A percentile compares a stretch with the other conserved stretches of the same genome.
These are phyloP conservation scores for Kurtzmaniella cleridarum DNA, from an alignment of 805 yeast genomes.

Conservation along the genomic window DNA sequence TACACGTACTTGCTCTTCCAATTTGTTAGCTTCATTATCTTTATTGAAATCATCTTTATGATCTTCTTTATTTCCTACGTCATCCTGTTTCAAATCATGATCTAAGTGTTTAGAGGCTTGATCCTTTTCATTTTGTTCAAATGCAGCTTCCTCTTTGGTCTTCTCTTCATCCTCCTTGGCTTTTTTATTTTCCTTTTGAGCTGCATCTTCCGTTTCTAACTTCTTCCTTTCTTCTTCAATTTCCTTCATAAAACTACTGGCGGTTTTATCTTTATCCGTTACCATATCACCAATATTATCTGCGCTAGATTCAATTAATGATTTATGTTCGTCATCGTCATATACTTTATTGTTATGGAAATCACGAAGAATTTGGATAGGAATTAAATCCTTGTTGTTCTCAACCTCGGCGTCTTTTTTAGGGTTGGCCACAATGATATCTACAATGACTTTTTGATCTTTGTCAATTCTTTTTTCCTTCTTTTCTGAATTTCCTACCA, in stretches of 20 bases:
- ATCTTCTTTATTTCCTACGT: not conserved
- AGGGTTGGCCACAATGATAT: constrained; percentile 33
- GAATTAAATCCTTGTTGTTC: constrained; percentile 24
- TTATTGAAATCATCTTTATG: constrained; percentile 3
- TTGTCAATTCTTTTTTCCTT: constrained; percentile 3
- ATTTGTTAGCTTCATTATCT: constrained; percentile 1
- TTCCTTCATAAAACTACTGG: constrained; percentile 7
- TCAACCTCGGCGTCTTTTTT: constrained; percentile 25
- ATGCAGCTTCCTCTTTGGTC: constrained; percentile 3
- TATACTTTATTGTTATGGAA: constrained; percentile 20
- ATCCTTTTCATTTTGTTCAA: not conserved
- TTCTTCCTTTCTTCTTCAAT: constrained; percentile 3
- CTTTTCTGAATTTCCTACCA: constrained; percentile 2
- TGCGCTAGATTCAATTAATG: constrained; percentile 4
- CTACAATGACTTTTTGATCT: constrained; percentile 31
- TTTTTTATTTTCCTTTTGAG: constrained; percentile 1
- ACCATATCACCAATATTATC: constrained; percentile 1
- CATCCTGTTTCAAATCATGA: not conserved
- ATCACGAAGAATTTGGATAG: constrained; percentile 23
- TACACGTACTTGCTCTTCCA: constrained; percentile 1
- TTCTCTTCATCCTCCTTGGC: constrained; percentile 4
- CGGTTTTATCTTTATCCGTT: constrained; percentile 13
- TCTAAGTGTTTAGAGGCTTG: not conserved
- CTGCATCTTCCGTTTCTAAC: not conserved
- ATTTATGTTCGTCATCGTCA: constrained; percentile 21